Percentiles rank a stretch among this genome's conserved stretches.
phyloP scores from a whole-genome alignment of 257 asterid species.

The Solanum okadae region DNA sequence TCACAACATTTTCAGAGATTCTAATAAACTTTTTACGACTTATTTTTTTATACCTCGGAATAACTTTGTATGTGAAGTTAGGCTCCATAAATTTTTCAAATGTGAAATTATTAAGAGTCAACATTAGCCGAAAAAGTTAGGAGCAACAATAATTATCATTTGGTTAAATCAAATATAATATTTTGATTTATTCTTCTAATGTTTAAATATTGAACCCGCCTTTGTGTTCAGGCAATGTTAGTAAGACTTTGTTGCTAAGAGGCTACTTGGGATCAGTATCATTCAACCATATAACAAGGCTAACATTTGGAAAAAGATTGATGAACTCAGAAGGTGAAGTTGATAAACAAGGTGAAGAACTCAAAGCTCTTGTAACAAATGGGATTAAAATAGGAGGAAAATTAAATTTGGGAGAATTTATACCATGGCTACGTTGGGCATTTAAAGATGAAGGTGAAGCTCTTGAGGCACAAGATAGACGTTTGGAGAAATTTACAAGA shows the following conservation, averaged over 20 bases:
- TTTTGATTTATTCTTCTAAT: background rate
- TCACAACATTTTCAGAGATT: conserved; percentile 46
- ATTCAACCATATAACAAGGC: conserved; percentile 71
- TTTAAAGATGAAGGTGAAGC: conserved; percentile 38
- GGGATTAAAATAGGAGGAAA: conserved; percentile 44
- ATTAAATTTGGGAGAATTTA: conserved; percentile 42
- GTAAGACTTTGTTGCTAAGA: conserved; percentile 46
- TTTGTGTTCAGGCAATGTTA: conserved; percentile 29
- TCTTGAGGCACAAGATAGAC: conserved; percentile 32
- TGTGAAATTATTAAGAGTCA: no score
- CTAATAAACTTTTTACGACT: conserved; percentile 1
- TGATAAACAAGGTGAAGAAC: conserved; percentile 59
- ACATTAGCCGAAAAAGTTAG: no score
- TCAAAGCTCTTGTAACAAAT: conserved; percentile 46
- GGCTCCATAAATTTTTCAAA: no score
- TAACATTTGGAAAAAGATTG: conserved; percentile 72
- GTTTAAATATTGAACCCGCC: background rate
- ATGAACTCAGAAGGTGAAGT: conserved; percentile 43
- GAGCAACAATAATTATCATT: no score
- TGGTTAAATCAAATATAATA: no score
- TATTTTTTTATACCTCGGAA: background rate
- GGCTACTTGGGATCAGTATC: conserved; percentile 62
- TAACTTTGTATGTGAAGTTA: background rate
- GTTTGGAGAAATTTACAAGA: conserved; percentile 41
- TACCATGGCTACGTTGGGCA: conserved; percentile 54